These are phyloP conservation scores for Fragaria ananassa DNA, from an alignment of 306 rosid species.

Conservation along the genomic window DNA sequence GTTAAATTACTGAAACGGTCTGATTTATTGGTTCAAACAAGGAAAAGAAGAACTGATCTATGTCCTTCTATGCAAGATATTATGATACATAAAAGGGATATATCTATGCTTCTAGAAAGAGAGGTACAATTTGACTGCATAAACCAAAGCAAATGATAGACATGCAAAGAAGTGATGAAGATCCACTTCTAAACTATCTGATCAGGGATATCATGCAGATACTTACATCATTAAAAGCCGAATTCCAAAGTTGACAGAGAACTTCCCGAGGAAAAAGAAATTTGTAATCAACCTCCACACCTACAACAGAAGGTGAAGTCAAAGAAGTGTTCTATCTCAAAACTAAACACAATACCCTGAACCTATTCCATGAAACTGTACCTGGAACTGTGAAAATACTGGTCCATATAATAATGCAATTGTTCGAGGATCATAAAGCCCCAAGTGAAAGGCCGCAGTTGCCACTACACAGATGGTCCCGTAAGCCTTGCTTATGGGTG, in stretches of 20 bases:
- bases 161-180: background rate
- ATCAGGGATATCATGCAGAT: background rate
- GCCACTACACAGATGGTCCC: constrained; percentile 71
- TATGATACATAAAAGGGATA: background rate
- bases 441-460: constrained; percentile 55
- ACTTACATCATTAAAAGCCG: constrained; percentile 94
- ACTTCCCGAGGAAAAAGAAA: constrained; percentile 84
- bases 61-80: background rate
- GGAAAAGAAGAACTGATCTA: background rate
- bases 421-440: constrained; percentile 19
- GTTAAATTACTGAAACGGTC: background rate
- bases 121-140: background rate
- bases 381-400: constrained; percentile 68
- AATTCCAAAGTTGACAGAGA: constrained; percentile 86
- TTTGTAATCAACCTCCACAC: constrained; percentile 88
- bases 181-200: constrained; percentile 7
- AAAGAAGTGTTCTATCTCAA: background rate
- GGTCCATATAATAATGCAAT: constrained; percentile 43
- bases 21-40: background rate
- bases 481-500: constrained; percentile 89
- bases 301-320: constrained; percentile 46
- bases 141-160: background rate
- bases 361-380: constrained; percentile 20
- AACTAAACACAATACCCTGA: background rate
- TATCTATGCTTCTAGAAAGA: background rate